Evolutionary conservation across 129 eudicot species (phyloP).

Genomic region (Silybum marianum): DNA sequence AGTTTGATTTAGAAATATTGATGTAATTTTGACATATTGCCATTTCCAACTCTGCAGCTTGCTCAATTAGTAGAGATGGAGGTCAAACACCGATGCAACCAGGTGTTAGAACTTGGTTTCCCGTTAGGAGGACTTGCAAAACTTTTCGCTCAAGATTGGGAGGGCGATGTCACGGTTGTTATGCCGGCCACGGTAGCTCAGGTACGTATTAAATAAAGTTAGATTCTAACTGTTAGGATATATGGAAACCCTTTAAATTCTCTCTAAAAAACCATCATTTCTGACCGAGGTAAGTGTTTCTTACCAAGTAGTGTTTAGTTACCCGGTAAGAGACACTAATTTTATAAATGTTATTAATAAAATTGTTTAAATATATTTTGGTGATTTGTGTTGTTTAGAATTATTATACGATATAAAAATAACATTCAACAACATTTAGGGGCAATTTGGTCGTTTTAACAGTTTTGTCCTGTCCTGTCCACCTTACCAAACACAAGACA

Average conservation of each 20-base stretch:
- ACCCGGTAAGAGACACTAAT: too few species aligned
- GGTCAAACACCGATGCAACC: constrained; percentile 75
- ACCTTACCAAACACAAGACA: too few species aligned
- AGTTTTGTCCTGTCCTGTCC: too few species aligned
- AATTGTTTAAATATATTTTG: too few species aligned
- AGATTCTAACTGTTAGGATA: background rate
- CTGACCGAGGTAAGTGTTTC: too few species aligned
- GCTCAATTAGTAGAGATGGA: constrained; percentile 75
- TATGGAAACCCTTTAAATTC: background rate
- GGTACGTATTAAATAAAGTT: constrained; percentile 26
- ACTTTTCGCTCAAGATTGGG: constrained; percentile 83
- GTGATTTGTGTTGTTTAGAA: too few species aligned
- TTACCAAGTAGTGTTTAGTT: too few species aligned
- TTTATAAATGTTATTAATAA: too few species aligned
- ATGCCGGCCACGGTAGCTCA: constrained; percentile 80
- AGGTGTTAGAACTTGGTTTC: constrained; percentile 71
- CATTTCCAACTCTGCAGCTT: constrained; percentile 37
- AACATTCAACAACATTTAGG: too few species aligned
- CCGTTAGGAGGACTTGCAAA: constrained; percentile 75
- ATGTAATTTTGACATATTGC: background rate
- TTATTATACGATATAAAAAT: too few species aligned
- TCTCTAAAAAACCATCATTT: too few species aligned
- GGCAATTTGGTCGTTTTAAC: too few species aligned
- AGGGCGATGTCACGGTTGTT: constrained; percentile 75
- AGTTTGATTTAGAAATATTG: background rate